These are phyloP conservation scores for Stagonosporopsis vannaccii DNA, from an alignment of 2,329 filamentous ascomycete genomes.

Conservation along the genomic window DNA sequence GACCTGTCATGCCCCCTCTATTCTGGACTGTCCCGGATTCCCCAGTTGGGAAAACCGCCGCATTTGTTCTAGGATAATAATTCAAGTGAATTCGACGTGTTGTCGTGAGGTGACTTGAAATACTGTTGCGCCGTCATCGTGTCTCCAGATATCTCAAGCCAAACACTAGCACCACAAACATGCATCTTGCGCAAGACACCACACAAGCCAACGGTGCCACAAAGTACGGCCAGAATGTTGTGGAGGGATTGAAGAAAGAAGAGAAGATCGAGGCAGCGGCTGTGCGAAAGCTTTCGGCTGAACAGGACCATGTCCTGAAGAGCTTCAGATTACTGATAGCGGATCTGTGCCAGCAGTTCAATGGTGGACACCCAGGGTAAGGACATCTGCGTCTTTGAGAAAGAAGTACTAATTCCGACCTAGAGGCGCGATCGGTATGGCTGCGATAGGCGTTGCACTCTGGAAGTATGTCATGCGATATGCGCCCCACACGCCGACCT, in stretches of 20 bases:
- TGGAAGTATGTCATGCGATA: constrained; percentile 71
- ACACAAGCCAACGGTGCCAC: constrained; percentile 23
- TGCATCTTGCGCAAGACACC: constrained; percentile 29
- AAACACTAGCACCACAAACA: neutral
- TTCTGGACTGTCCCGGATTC: neutral
- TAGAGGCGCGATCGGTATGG: constrained; percentile 67
- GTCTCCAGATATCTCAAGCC: neutral
- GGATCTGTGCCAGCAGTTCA: constrained; percentile 74
- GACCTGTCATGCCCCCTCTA: neutral
- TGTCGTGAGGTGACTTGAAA: constrained; percentile 5
- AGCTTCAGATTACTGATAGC: constrained; percentile 70
- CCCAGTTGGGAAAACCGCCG: constrained; percentile 6
- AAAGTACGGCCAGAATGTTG: constrained; percentile 35
- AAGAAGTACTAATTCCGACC: constrained; percentile 2
- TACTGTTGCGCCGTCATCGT: neutral
- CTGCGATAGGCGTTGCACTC: constrained; percentile 66
- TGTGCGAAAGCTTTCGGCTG: constrained; percentile 30
- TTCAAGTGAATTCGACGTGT: neutral
- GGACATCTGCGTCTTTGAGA: constrained; percentile 17
- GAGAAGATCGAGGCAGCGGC: constrained; percentile 29
- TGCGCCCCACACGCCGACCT: constrained; percentile 61
- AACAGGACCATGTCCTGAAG: constrained; percentile 62
- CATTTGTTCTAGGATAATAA: neutral
- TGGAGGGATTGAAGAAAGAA: constrained; percentile 32
- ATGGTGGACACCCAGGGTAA: constrained; percentile 72